These are phyloP conservation scores for Rhizomucor pusillus DNA, from an alignment of 371 early-diverging fungal genomes.

Conservation along the genomic window DNA sequence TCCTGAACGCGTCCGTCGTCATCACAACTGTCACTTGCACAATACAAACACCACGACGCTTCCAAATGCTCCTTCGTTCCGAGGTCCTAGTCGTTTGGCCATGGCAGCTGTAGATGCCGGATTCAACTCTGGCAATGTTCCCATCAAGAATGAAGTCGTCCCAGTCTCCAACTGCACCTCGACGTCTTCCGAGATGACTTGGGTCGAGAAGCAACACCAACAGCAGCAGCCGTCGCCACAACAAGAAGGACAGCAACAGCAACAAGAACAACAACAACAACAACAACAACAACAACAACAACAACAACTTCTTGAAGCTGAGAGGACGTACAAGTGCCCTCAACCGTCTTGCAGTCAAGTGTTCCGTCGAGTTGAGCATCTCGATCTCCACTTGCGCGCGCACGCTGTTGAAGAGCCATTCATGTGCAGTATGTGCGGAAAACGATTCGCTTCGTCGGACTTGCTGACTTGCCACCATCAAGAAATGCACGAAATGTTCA, in stretches of 20 bases:
- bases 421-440: constrained; percentile 62
- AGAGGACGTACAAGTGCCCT: constrained; percentile 36
- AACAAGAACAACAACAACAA: neutral
- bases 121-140: constrained; percentile 9
- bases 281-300: neutral
- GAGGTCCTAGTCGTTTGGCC: constrained; percentile 22
- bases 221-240: neutral
- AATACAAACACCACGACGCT: too few relatives aligned
- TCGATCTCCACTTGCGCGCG: constrained; percentile 78
- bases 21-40: neutral
- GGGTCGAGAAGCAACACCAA: constrained; percentile 1
- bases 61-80: neutral
- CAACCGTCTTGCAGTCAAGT: constrained; percentile 44
- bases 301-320: neutral
- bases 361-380: constrained; percentile 79
- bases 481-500: constrained; percentile 22
- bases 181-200: neutral
- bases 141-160: neutral
- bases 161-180: constrained; percentile 5
- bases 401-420: constrained; percentile 71
- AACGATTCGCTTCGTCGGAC: constrained; percentile 69
- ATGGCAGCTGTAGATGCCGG: constrained; percentile 37
- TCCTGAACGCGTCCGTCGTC: neutral
- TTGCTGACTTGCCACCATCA: constrained; percentile 70
- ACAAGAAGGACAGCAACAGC: too few relatives aligned